phyloP scores from a whole-genome alignment of 2,329 filamentous ascomycete genomes.

The Aspergillus melleus region DNA sequence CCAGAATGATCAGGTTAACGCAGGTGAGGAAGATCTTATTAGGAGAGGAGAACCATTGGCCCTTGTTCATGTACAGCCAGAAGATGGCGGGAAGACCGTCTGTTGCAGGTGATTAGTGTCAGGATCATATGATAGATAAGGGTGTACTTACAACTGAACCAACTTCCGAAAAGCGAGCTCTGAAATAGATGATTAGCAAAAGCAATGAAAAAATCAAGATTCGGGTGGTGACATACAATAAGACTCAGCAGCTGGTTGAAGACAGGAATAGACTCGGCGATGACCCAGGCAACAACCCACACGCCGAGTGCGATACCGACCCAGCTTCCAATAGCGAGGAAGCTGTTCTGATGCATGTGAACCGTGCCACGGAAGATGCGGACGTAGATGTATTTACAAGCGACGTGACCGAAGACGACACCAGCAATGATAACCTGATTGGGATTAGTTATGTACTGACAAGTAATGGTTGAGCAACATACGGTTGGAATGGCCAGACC shows the following conservation, averaged over 20 bases:
- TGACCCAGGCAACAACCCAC: conserved; percentile 64
- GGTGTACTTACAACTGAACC: conserved; percentile 56
- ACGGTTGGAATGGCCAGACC: conserved; percentile 66
- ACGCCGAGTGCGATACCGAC: conserved; percentile 53
- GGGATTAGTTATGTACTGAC: background rate
- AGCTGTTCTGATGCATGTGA: conserved; percentile 51
- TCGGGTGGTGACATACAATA: conserved; percentile 40
- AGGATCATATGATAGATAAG: background rate
- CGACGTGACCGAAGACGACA: conserved; percentile 67
- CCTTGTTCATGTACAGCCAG: conserved; percentile 51
- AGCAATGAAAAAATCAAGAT: background rate
- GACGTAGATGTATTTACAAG: conserved; percentile 65
- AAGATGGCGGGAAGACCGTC: conserved; percentile 47
- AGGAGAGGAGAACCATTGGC: conserved; percentile 37
- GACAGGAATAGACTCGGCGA: conserved; percentile 68
- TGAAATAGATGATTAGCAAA: conserved; percentile 22
- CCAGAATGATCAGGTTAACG: conserved; percentile 45
- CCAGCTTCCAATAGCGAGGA: conserved; percentile 58
- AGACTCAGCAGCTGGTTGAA: conserved; percentile 67
- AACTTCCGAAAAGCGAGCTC: conserved; percentile 62
- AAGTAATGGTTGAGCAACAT: background rate
- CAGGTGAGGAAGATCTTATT: conserved; percentile 46
- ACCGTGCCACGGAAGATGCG: conserved; percentile 62
- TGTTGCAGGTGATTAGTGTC: background rate
- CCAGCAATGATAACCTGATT: conserved; percentile 63